Conservation (phyloP, 2,329 filamentous ascomycete species). For the Chaetomium sp. region DNA sequence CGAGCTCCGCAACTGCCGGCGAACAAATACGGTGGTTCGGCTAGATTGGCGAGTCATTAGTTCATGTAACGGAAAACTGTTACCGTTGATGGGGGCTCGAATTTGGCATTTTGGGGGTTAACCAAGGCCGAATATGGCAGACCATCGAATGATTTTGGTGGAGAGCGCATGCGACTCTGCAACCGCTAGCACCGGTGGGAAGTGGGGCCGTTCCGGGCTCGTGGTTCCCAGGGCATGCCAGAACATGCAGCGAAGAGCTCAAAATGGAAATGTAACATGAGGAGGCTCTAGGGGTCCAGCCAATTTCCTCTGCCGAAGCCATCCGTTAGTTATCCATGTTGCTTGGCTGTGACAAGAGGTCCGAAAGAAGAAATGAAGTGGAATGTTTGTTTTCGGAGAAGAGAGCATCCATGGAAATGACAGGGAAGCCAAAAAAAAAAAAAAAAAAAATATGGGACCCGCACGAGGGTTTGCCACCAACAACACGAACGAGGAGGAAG, state of each 20-base stretch:
- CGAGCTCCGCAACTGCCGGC: conserved; percentile 2
- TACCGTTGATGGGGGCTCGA: neutral
- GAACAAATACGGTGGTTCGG: neutral
- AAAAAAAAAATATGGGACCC: neutral
- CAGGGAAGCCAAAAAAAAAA: neutral
- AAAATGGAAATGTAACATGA: neutral
- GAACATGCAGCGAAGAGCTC: neutral
- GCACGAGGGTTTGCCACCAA: conserved; percentile 1
- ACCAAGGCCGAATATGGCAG: neutral
- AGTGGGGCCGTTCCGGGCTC: conserved; percentile 9
- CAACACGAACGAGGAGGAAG: neutral
- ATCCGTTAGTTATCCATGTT: neutral
- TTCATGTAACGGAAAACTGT: neutral
- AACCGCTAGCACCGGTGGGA: neutral
- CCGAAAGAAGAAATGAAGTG: conserved; percentile 5
- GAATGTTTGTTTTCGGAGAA: conserved; percentile 11
- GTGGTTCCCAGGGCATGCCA: neutral
- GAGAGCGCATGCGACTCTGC: neutral
- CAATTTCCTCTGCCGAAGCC: neutral
- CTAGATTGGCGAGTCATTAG: conserved; percentile 15
- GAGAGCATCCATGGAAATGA: conserved; percentile 1
- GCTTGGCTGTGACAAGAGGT: neutral
- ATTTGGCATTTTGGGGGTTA: neutral
- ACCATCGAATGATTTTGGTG: conserved; percentile 19
- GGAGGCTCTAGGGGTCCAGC: neutral